Evolutionary conservation across 805 yeast genomes (phyloP), one percentile per base, ranked within the genome.

Genomic region (Tetrapisispora nanseiensis): DNA sequence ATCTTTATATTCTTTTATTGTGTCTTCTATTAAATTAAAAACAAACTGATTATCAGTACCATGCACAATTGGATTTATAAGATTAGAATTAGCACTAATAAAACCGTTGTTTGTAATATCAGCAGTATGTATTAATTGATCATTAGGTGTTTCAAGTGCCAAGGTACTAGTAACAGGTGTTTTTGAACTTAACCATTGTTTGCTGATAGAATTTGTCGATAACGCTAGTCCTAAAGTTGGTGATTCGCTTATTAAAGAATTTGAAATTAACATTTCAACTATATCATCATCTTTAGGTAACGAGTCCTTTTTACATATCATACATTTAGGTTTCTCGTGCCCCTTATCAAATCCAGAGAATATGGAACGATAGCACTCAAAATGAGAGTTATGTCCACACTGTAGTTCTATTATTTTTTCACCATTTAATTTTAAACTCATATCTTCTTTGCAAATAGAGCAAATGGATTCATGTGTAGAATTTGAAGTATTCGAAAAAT

Each of bases 361-460:
- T 31, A 65, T 40, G 7, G 66, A 56, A 3, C 60, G 45, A 26
- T 62, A 68, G 46, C 79, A 74, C 41, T 68, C 62, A 41, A 61
- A 60, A 51, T 74, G 79, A 23, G 68, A 56, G 31, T 60, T 59
- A 50, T 73, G 77, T 6, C 63, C 56, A 52, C 77, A 72, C 1
- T 63, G 48, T 34, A 72, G 46, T 27, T 66, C 69, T 3, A 74
- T 43, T 1, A 67, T 46, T 27, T 60, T 65, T 55, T 74, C 78
- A 11, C 72, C 74, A 8, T 53, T 51, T 29, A 72, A 61, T 12
- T 62, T 56, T 35, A 57, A 59, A 2, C 61, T 54, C 30, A 74
- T 50, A 4, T 65, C 56, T 44, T 73, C 77, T 12, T 63, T 62
- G 51, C 79, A 74, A 31, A 72, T 59, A 12, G 67, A 62, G 48